Evolutionary conservation across 2,329 filamentous ascomycete genomes (phyloP), one percentile per base, ranked within the genome.

Genomic region (Hortaea werneckii): DNA sequence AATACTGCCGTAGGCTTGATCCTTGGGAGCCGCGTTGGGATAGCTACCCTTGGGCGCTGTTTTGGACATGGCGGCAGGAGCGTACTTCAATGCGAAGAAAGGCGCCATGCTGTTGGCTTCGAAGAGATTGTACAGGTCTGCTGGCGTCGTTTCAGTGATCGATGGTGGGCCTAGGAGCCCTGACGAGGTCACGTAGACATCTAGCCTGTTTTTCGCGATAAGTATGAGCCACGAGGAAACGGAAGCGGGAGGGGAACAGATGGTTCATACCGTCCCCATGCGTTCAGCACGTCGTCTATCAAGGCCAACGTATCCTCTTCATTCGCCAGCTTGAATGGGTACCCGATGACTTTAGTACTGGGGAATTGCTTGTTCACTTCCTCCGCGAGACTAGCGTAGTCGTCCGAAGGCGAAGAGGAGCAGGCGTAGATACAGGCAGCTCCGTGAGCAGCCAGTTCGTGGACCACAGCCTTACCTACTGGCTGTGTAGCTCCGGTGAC

Each of bases 1-100:
- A 47, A 82, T 80, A 51, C 71, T 76, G 2, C 78, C 78, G 55
- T 82, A 82, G n/a, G 69, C 67, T 41, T 72, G 68, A 52, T 74
- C 72, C 55, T 82, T 82, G 0, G 76, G 75, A 8, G 76, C 74
- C 0, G 79, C 78, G 54, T 82, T 82, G 0, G 75, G 68, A 54
- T 82, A 82, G 38, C 59, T 69, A 37, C 35, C 29, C 50, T 75
- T 74, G 0, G 71, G 67, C 0, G 74, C 74, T 6, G 73, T 71
- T 58, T 82, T 82, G 12, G 65, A 70, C 79, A 82, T 82, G 1
- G 79, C 79, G 2, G 77, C 73, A 0, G 78, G 77, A 0, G 77
- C 77, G 54, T 81, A 80, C 58, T 82, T 82, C 50, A 82, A 67
- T 1, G 78, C 78, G 54, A 79, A 80, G 66, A 82, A 82, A 2